phyloP scores from a whole-genome alignment of 73 alveolate genomes.

The Tetrahymena borealis region DNA sequence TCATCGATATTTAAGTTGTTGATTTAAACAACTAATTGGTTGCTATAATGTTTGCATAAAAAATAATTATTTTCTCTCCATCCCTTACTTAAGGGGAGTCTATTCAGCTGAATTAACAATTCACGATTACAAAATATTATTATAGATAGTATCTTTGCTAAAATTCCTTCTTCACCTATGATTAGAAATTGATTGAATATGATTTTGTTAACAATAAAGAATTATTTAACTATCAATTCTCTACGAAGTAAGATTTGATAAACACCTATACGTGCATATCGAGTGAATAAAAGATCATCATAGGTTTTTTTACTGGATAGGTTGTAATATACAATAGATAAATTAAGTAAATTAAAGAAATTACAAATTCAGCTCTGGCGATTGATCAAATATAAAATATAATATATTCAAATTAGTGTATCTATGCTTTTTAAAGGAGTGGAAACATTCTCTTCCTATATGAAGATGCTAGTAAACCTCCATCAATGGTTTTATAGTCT shows the following conservation, averaged over 20 bases:
- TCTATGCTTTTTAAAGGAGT: background rate
- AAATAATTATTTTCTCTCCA: background rate
- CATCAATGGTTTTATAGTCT: background rate
- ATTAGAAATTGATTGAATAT: background rate
- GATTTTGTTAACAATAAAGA: background rate
- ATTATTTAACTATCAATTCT: background rate
- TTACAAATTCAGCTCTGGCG: background rate
- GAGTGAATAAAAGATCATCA: background rate
- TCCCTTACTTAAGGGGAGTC: background rate
- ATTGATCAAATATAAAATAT: background rate
- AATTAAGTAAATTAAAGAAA: background rate
- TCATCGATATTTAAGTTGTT: background rate
- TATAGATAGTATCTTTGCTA: background rate
- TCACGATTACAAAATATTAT: background rate
- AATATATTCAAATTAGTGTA: background rate
- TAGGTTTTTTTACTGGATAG: background rate
- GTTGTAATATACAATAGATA: background rate
- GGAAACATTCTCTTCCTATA: background rate
- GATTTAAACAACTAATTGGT: background rate
- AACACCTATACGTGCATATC: background rate
- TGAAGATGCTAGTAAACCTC: background rate
- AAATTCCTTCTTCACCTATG: background rate
- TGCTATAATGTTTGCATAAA: background rate
- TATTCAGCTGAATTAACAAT: background rate
- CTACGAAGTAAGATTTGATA: background rate